Percentiles rank a stretch among this genome's conserved stretches.
Conservation (phyloP, 164 flowering plant genomes). For the Piper betle region DNA sequence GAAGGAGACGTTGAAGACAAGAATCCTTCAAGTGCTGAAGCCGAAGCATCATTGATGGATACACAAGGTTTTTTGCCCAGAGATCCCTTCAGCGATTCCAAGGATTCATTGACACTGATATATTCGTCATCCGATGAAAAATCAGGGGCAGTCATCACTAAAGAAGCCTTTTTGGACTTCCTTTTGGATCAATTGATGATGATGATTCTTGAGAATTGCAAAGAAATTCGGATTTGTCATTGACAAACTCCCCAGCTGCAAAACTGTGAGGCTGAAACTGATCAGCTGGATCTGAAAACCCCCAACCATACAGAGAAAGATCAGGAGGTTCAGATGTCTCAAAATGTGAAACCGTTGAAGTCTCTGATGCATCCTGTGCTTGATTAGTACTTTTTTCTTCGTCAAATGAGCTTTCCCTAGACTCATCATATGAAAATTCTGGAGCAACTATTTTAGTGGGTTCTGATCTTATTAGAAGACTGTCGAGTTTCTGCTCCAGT, state of each 20-base stretch:
- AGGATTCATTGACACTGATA: conserved; percentile 10
- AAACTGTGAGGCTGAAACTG: not conserved
- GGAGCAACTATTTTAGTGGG: conserved; percentile 24
- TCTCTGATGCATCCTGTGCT: conserved; percentile 11
- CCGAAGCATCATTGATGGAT: conserved; percentile 76
- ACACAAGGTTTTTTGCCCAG: conserved; percentile 14
- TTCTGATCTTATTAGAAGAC: conserved; percentile 22
- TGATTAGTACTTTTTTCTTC: conserved; percentile 14
- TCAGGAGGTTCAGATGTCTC: not conserved
- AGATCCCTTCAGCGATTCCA: conserved; percentile 13
- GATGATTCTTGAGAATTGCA: not conserved
- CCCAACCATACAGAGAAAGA: not conserved
- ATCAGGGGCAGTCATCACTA: conserved; percentile 50
- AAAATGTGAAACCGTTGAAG: conserved; percentile 12
- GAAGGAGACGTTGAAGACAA: conserved; percentile 22
- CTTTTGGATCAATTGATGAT: conserved; percentile 7
- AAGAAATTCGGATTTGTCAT: too few species aligned
- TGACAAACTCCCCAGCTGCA: not conserved
- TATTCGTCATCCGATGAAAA: conserved; percentile 41
- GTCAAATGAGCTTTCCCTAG: conserved; percentile 27
- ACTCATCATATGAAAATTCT: conserved; percentile 28
- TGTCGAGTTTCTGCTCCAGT: conserved; percentile 56
- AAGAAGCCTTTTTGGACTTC: conserved; percentile 24
- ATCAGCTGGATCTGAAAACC: not conserved
- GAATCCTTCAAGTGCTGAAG: conserved; percentile 66